phyloP scores from a whole-genome alignment of 1,139 yeast species.

The Hansenula sp. region DNA sequence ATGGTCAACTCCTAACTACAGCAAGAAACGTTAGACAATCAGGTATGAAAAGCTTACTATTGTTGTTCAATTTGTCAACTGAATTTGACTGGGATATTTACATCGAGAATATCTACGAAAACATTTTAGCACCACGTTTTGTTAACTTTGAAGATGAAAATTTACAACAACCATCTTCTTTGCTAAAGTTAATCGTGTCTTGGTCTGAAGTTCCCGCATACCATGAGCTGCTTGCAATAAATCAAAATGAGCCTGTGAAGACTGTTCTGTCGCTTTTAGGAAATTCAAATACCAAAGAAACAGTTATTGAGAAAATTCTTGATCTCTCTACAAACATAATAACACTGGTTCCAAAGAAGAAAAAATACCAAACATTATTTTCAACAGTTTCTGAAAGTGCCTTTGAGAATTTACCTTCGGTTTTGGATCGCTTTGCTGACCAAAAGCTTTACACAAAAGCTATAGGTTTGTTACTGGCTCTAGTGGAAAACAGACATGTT shows the following conservation, averaged over 20 bases:
- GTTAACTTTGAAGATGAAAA: slow-evolving; percentile 68
- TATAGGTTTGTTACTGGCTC: slow-evolving; percentile 46
- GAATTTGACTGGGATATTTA: slow-evolving; percentile 55
- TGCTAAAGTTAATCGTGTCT: slow-evolving; percentile 60
- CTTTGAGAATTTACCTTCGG: slow-evolving; percentile 44
- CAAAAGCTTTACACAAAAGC: slow-evolving; percentile 50
- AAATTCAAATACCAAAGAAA: slow-evolving; percentile 57
- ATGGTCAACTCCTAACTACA: slow-evolving; percentile 34
- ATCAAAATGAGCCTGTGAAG: slow-evolving; percentile 49
- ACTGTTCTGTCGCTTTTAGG: slow-evolving; percentile 55
- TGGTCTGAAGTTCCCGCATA: slow-evolving; percentile 55
- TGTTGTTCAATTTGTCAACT: slow-evolving; percentile 45
- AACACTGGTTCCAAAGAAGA: slow-evolving; percentile 35
- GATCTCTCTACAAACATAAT: slow-evolving; percentile 50
- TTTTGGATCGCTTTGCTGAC: slow-evolving; percentile 39
- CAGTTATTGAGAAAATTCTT: slow-evolving; percentile 55
- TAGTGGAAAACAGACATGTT: slow-evolving; percentile 59
- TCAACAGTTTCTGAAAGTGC: slow-evolving; percentile 55
- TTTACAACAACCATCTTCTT: slow-evolving; percentile 75
- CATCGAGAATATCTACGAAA: slow-evolving; percentile 45
- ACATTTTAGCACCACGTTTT: slow-evolving; percentile 64
- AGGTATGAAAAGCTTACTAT: slow-evolving; percentile 54
- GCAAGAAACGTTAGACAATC: slow-evolving; percentile 55
- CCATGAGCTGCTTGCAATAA: slow-evolving; percentile 49
- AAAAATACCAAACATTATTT: slow-evolving; percentile 43